Evolutionary conservation across 495 filamentous ascomycete genomes (phyloP).

Genomic region (Trichocladium antarcticum): DNA sequence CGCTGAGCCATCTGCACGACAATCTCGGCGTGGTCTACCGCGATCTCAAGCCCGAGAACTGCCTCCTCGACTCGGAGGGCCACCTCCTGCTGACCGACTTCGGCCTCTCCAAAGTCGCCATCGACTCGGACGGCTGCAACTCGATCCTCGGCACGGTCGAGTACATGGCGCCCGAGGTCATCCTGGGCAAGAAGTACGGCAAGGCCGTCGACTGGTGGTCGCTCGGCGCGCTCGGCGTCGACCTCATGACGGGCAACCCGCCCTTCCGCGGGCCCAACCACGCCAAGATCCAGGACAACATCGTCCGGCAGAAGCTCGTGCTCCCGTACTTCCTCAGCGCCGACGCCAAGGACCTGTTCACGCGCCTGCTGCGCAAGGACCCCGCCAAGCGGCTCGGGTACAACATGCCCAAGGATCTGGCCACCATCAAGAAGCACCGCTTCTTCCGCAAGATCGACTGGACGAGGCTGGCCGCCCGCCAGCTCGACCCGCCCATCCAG

Average conservation of each 20-base stretch:
- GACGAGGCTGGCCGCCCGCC: constrained; percentile 64
- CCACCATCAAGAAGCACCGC: constrained; percentile 79
- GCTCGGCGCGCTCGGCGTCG: constrained; percentile 80
- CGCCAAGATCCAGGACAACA: constrained; percentile 85
- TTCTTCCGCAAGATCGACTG: constrained; percentile 97
- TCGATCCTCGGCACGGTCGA: constrained; percentile 88
- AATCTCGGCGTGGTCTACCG: constrained; percentile 90
- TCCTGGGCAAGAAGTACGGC: constrained; percentile 74
- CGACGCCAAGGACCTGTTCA: constrained; percentile 89
- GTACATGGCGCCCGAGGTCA: constrained; percentile 97
- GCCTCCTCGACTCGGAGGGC: constrained; percentile 79
- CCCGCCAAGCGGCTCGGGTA: constrained; percentile 76
- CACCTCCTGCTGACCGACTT: constrained; percentile 95
- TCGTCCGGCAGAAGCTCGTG: constrained; percentile 75
- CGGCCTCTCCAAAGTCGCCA: constrained; percentile 88
- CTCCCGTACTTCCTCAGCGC: constrained; percentile 79
- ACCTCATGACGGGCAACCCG: constrained; percentile 79
- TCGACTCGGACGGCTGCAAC: constrained; percentile 71
- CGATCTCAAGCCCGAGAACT: constrained; percentile 96
- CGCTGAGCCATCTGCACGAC: constrained; percentile 82
- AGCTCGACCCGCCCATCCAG: constrained; percentile 74
- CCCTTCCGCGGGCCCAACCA: constrained; percentile 87
- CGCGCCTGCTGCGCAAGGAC: constrained; percentile 78
- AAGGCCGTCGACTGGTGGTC: constrained; percentile 98
- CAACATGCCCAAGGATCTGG: constrained; percentile 77